Conservation (phyloP, 306 rosid species). For the Quercus agrifolia region DNA sequence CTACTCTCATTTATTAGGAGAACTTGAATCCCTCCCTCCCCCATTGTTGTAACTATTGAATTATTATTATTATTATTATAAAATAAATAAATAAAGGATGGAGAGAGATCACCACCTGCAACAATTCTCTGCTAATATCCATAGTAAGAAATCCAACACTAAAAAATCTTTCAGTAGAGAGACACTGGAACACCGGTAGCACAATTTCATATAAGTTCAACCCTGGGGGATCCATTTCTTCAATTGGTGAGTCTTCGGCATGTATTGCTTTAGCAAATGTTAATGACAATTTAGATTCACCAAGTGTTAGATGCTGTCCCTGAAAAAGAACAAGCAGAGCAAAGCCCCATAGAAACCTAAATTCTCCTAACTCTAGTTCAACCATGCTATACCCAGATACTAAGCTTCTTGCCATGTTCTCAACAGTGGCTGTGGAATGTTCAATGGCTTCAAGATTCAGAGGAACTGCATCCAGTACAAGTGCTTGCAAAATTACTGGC, state of each 20-base stretch:
- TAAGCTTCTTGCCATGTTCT: constrained; percentile 34
- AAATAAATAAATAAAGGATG: neutral
- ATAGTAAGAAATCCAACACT: constrained; percentile 55
- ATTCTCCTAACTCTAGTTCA: constrained; percentile 65
- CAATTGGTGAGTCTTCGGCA: constrained; percentile 37
- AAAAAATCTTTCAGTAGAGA: constrained; percentile 63
- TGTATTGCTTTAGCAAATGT: constrained; percentile 36
- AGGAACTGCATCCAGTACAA: constrained; percentile 92
- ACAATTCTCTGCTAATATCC: constrained; percentile 75
- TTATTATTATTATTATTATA: too few species aligned
- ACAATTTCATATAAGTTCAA: constrained; percentile 69
- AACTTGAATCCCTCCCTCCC: too few species aligned
- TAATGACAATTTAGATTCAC: constrained; percentile 50
- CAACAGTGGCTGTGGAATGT: constrained; percentile 25
- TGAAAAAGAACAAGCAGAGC: constrained; percentile 77
- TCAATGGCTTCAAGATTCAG: constrained; percentile 48
- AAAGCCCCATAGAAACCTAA: constrained; percentile 84
- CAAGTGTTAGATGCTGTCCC: constrained; percentile 50
- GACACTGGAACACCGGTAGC: constrained; percentile 80
- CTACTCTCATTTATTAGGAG: too few species aligned
- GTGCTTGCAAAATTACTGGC: constrained; percentile 96
- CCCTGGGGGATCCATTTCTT: constrained; percentile 47
- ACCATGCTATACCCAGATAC: constrained; percentile 80
- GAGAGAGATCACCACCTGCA: constrained; percentile 61
- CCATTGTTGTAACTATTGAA: too few species aligned